phyloP scores from a whole-genome alignment of 345 rosid genomes.

The Boechera retrofracta region DNA sequence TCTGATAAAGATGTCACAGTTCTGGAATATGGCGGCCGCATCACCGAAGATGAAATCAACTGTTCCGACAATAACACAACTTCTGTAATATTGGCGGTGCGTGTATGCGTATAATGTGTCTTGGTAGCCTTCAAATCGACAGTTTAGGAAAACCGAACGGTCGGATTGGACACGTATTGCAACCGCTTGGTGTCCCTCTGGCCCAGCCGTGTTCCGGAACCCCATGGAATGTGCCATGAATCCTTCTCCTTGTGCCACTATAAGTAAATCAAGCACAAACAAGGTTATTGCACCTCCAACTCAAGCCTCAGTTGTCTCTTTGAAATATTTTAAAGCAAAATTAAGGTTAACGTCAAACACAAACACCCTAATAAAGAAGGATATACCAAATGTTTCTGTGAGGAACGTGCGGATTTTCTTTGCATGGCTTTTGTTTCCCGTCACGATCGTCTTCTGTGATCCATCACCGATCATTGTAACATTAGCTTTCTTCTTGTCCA shows the following conservation, averaged over 20 bases:
- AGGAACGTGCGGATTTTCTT: slow-evolving; percentile 66
- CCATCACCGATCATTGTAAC: slow-evolving; percentile 84
- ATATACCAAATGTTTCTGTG: slow-evolving; percentile 76
- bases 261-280: slow-evolving; percentile 1
- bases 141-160: slow-evolving; percentile 66
- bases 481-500: slow-evolving; percentile 63
- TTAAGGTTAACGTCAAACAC: background rate
- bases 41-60: slow-evolving; percentile 92
- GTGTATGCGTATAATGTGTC: slow-evolving; percentile 74
- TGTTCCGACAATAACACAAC: slow-evolving; percentile 75
- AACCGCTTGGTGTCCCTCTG: slow-evolving; percentile 72
- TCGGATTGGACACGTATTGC: slow-evolving; percentile 78
- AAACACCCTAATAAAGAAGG: background rate
- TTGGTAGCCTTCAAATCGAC: slow-evolving; percentile 81
- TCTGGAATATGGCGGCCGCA: slow-evolving; percentile 77
- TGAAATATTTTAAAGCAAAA: background rate
- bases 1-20: slow-evolving; percentile 62
- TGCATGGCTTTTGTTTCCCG: slow-evolving; percentile 63
- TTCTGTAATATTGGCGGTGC: slow-evolving; percentile 80
- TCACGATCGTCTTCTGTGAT: slow-evolving; percentile 69
- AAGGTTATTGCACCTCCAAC: slow-evolving; percentile 14
- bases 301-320: background rate
- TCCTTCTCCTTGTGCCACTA: slow-evolving; percentile 72
- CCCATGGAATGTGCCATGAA: slow-evolving; percentile 78
- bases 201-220: slow-evolving; percentile 87